Base-by-base conservation (phyloP, 768 basidiomycete genomes). In the Boletus vinaceobasis region DNA sequence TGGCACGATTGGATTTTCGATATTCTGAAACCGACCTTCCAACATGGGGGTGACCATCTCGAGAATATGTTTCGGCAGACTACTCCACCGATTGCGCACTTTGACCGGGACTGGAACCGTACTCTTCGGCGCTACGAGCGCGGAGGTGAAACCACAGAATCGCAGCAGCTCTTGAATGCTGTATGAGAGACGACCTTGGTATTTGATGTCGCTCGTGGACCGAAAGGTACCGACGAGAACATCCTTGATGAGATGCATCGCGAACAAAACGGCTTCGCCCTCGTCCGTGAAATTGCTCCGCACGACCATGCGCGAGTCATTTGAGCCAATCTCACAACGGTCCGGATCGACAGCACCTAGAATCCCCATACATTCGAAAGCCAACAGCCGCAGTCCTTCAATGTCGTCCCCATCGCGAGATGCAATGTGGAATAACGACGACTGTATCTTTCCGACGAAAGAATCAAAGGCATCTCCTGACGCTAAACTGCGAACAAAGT, bases 331-430 rank as follows among this genome's bases (percentile, higher is more conserved):
- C 58, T 91, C 87, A 63, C 89, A 88, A 46, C 97, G 81, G 74
- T 98, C 96, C 1, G 96, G 96, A 70, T 99, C 97, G 17, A 95
- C 79, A 2, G 97, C 97, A 7, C 97, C 97, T 13, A 98, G 73
- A 21, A 91, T 81, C 2, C 95, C 93, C 52, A 98, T 84, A 66
- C 92, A 97, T 65, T 97, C 91, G 65, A 87, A 94, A 1, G 93
- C 88, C 19, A 90, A 70, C 40, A 83, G 73, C 17, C 85, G 84
- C 9, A 93, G 64, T 1, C 77, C 64, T 43, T 94, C 88, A 6
- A 79, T 78, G 7, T 80, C 83, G 45, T 95, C 91, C 1, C 85
- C 86, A 58, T 96, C 93, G 9, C 91, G 82, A 50, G 83, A 83
- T 0, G 88, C 87, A 0, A 86, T 84, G 15, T 77, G 68, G 50